A percentile compares a stretch with the other conserved stretches of the same genome.
These are phyloP conservation scores for Silene uniflora DNA, from an alignment of 148 eudicot species.

Conservation along the genomic window DNA sequence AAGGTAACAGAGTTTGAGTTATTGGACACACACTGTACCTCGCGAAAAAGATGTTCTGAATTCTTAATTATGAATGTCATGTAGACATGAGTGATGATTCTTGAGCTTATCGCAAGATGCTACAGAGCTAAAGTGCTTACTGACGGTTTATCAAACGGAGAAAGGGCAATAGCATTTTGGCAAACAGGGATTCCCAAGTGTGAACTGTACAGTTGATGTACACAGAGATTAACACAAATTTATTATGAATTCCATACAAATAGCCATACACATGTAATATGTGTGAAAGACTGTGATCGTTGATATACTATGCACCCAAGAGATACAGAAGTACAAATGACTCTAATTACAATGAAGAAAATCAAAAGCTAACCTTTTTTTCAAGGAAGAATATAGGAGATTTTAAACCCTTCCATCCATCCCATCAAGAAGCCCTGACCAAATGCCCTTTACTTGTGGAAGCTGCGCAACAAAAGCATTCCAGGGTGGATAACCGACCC, in stretches of 20 bases:
- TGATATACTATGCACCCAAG: background rate
- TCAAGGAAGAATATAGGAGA: background rate
- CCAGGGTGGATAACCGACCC: conserved; percentile 97
- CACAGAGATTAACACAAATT: background rate
- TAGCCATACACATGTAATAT: background rate
- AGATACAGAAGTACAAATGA: conserved; percentile 4
- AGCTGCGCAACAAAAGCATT: conserved; percentile 91
- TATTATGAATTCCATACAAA: background rate
- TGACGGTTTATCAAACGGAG: background rate
- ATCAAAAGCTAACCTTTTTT: conserved; percentile 26
- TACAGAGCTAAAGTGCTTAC: conserved; percentile 1
- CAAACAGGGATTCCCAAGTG: background rate
- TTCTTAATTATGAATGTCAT: background rate
- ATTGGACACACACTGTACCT: background rate
- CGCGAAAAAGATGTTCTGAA: background rate
- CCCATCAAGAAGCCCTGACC: conserved; percentile 95
- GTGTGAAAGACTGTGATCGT: background rate
- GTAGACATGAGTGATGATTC: background rate
- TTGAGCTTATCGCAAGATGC: background rate
- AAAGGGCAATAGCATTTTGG: background rate
- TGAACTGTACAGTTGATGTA: background rate
- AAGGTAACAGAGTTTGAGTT: background rate
- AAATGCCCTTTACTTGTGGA: conserved; percentile 84
- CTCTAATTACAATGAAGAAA: background rate
- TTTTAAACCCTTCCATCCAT: conserved; percentile 80